A percentile compares a stretch with the other conserved stretches of the same genome.
Evolutionary conservation across 306 rosid species (phyloP).

Genomic region (Albizia julibrissin): DNA sequence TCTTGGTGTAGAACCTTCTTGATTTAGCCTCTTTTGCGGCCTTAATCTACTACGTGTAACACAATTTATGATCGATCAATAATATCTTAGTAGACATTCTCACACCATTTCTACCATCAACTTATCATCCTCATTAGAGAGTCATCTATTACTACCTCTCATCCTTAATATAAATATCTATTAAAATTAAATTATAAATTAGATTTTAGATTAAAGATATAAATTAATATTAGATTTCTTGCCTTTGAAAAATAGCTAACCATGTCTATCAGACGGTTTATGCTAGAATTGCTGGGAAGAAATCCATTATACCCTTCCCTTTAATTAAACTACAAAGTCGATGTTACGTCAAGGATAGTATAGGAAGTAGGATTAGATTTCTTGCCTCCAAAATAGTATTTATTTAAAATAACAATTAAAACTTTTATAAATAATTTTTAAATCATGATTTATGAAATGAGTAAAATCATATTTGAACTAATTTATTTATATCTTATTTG

Average conservation of each 20-base stretch:
- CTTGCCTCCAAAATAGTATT: not conserved
- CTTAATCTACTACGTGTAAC: not conserved
- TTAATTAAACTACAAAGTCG: too few species aligned
- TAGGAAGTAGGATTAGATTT: not conserved
- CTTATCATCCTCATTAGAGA: not conserved
- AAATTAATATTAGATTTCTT: not conserved
- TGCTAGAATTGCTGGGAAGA: not conserved
- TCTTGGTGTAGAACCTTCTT: not conserved
- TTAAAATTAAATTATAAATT: too few species aligned
- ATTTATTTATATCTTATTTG: too few species aligned
- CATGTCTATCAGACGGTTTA: not conserved
- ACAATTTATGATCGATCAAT: not conserved
- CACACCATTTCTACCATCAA: not conserved
- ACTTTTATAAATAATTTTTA: too few species aligned
- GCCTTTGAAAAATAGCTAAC: too few species aligned
- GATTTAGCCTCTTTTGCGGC: not conserved
- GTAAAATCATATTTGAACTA: too few species aligned
- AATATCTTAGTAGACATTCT: not conserved
- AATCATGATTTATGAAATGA: too few species aligned
- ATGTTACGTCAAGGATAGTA: too few species aligned
- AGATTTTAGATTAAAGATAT: too few species aligned
- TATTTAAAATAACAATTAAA: too few species aligned
- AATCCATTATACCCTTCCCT: not conserved
- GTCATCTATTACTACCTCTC: not conserved
- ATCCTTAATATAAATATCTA: too few species aligned